Evolutionary conservation across 225 moss, liverwort and hornwort species (phyloP).

Genomic region (Lunularia cruciata): DNA sequence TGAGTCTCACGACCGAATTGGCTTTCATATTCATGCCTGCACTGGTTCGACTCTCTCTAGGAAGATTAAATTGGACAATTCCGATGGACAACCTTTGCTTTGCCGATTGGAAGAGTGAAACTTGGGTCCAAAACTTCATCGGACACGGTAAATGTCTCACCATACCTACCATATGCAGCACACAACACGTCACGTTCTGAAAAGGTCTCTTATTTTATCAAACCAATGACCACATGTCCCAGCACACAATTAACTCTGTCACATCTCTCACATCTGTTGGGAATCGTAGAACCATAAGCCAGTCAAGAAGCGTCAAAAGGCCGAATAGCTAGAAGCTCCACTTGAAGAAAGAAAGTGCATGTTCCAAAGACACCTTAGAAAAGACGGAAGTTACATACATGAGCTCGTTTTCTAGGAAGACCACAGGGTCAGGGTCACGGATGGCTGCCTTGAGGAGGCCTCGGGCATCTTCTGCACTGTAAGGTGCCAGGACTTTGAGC

Average conservation of each 20-base stretch:
- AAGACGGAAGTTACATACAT: constrained; percentile 43
- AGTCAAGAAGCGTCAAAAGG: too few species aligned
- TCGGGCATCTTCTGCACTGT: constrained; percentile 87
- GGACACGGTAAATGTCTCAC: constrained; percentile 77
- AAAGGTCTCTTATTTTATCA: too few species aligned
- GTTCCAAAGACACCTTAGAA: background rate
- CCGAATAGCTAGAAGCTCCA: too few species aligned
- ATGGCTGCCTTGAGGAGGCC: constrained; percentile 95
- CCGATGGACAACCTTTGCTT: constrained; percentile 79
- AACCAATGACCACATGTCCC: too few species aligned
- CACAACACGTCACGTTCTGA: too few species aligned
- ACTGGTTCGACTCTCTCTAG: too few species aligned
- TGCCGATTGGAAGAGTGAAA: constrained; percentile 94
- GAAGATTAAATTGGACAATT: too few species aligned
- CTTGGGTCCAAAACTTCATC: constrained; percentile 88
- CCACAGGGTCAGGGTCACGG: constrained; percentile 95
- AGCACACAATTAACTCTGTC: background rate
- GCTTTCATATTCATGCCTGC: too few species aligned
- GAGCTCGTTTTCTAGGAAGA: constrained; percentile 87
- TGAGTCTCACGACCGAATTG: too few species aligned
- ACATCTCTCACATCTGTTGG: too few species aligned
- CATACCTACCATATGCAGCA: constrained; percentile 56
- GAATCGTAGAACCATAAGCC: too few species aligned
- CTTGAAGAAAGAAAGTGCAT: too few species aligned
- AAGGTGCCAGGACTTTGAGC: constrained; percentile 81